These are phyloP conservation scores for Phytophthora pini DNA, from an alignment of 352 stramenopile species.

Conservation along the genomic window DNA sequence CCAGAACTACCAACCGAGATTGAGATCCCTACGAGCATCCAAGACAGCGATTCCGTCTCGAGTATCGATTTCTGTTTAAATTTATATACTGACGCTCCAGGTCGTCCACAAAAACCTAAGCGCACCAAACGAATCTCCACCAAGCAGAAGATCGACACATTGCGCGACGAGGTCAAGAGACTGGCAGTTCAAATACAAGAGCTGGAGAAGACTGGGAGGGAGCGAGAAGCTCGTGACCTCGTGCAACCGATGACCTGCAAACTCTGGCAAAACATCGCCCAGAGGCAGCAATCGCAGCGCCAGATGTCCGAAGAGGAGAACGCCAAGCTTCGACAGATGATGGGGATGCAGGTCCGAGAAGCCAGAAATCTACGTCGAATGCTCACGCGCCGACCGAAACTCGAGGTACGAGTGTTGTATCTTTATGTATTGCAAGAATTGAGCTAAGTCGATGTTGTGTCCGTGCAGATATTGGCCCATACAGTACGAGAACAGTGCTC, in stretches of 20 bases:
- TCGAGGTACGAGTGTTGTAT: neutral
- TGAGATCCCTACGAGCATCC: too few relatives aligned
- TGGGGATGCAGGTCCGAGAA: neutral
- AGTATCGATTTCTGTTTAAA: too few relatives aligned
- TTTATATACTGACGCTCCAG: neutral
- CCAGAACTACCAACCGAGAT: too few relatives aligned
- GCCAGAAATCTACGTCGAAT: neutral
- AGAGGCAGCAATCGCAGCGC: neutral
- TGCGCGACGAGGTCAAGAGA: neutral
- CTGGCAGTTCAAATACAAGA: conserved; percentile 9
- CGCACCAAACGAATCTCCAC: neutral
- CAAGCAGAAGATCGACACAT: conserved; percentile 11
- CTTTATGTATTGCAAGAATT: too few relatives aligned
- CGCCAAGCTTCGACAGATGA: neutral
- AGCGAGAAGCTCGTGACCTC: neutral
- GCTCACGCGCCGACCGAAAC: neutral
- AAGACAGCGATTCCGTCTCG: too few relatives aligned
- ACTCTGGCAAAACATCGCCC: neutral
- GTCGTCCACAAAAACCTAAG: neutral
- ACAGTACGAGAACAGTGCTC: too few relatives aligned
- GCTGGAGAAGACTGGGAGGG: neutral
- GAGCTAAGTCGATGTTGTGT: too few relatives aligned
- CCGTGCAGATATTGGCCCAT: too few relatives aligned
- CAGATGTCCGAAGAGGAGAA: neutral
- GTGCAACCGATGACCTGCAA: neutral